phyloP scores from a whole-genome alignment of 2,329 filamentous ascomycete genomes.

The Cercospora janseana region DNA sequence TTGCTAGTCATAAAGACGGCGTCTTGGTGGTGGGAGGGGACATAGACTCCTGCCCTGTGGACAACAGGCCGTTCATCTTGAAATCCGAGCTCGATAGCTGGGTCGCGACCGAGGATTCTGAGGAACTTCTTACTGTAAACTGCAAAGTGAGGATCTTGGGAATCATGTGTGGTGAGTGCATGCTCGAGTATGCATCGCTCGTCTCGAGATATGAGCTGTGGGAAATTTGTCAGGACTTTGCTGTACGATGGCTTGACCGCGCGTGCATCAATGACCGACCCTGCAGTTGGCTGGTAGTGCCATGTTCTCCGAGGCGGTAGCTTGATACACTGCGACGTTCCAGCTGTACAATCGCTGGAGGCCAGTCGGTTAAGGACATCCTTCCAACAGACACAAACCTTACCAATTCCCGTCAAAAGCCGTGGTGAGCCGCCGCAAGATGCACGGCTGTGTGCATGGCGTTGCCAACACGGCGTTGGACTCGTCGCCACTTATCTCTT shows the following conservation, averaged over 20 bases:
- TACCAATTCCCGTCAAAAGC: too few species aligned
- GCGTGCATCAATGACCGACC: conserved; percentile 11
- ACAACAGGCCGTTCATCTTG: conserved; percentile 32
- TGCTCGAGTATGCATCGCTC: conserved; percentile 11
- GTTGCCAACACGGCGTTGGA: too few species aligned
- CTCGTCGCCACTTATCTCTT: too few species aligned
- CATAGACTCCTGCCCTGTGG: conserved; percentile 42
- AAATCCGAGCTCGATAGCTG: conserved; percentile 27
- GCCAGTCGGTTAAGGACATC: too few species aligned
- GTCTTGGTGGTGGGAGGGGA: conserved; percentile 37
- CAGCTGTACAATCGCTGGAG: too few species aligned
- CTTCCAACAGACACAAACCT: too few species aligned
- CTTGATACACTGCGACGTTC: too few species aligned
- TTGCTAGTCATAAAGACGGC: conserved; percentile 46
- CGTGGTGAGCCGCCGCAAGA: too few species aligned
- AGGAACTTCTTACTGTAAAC: conserved; percentile 32
- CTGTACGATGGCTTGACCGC: background rate
- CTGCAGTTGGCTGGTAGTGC: conserved; percentile 22
- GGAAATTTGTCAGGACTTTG: background rate
- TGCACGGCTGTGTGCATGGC: too few species aligned
- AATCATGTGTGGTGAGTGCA: conserved; percentile 14
- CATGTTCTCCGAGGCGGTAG: background rate
- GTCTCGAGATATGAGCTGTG: conserved; percentile 17
- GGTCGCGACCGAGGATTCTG: conserved; percentile 27
- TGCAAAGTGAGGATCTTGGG: conserved; percentile 27